Base-by-base conservation (phyloP, 2,329 filamentous ascomycete genomes). In the Byssochlamys sp. region DNA sequence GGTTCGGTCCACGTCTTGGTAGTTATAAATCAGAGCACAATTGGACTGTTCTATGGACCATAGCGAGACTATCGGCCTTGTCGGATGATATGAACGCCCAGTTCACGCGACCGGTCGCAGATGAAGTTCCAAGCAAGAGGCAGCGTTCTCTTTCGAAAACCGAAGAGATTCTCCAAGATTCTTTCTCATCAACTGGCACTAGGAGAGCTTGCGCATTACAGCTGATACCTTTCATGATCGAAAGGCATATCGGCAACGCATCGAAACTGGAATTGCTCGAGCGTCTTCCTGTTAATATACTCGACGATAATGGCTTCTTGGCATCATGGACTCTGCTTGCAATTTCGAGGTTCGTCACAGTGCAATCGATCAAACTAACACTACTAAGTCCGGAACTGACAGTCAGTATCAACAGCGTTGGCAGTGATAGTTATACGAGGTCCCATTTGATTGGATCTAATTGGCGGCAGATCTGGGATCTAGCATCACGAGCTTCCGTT, bases 251-350 rank as follows among this genome's bases (percentile, higher is more conserved):
- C 0, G 71, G 77, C 2, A 63, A 73, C 31, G 80, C 85, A 31
- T 81, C 83, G 10, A 73, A 87, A 27, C 71, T 74, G 4, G 77
- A 79, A 0, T 69, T 87, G 3, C 67, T 94, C 2, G 77, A 80
- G 7, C 80, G 81, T 50, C 73, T 95, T 14, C 74, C 79, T 14
- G 71, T 75, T 10, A 78, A 81, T 55, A 82, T 88, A 50, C 79
- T 82, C 9, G 88, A 94, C 66, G 91, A 95, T 65, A 85, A 87
- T 62, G 74, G 76, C 12, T 71, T 73, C 7, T 76, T 86, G 48
- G 82, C 86, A 6, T 89, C 86, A 0, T 99, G 94, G 94, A 87
- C 90, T 19, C 84, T 95, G 77, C 71, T 96, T 55, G 87, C 86
- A n/a, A 84, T 90, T 67, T 80, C 89, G 61, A 89, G 88, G 90